phyloP scores from a whole-genome alignment of 768 basidiomycete genomes.

The Suillus subluteus region DNA sequence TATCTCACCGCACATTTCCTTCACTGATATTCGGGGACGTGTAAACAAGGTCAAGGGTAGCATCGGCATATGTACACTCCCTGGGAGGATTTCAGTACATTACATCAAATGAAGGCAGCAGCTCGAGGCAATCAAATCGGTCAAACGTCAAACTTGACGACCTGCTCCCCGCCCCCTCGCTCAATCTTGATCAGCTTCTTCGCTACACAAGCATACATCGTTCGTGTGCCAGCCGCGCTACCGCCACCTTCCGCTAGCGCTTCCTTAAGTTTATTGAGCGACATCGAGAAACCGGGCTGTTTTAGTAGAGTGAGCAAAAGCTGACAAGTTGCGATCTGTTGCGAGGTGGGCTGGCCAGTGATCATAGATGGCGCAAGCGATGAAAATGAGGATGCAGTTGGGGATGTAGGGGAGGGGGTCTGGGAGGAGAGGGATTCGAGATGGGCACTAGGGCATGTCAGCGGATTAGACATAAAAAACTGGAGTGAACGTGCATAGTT shows the following conservation, averaged over 20 bases:
- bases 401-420: slow-evolving; percentile 57
- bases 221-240: slow-evolving; percentile 56
- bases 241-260: slow-evolving; percentile 46
- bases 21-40: neutral
- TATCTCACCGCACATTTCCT: too few species aligned
- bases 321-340: slow-evolving; percentile 74
- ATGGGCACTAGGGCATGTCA: slow-evolving; percentile 46
- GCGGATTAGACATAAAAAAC: slow-evolving; percentile 8
- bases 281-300: slow-evolving; percentile 57
- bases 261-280: slow-evolving; percentile 66
- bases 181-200: slow-evolving; percentile 81
- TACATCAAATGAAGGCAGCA: neutral
- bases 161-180: slow-evolving; percentile 72
- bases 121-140: slow-evolving; percentile 29
- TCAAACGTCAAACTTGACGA: slow-evolving; percentile 70
- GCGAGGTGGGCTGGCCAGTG: slow-evolving; percentile 49
- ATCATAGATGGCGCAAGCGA: slow-evolving; percentile 41
- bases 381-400: slow-evolving; percentile 58
- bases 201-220: slow-evolving; percentile 77
- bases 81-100: neutral
- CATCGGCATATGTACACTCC: neutral
- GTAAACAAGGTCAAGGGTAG: neutral
- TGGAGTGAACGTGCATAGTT: slow-evolving; percentile 52
- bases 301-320: slow-evolving; percentile 65
- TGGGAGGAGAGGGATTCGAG: slow-evolving; percentile 58